Conservation (phyloP, 768 basidiomycete genomes). For the Mycena vitilis region DNA sequence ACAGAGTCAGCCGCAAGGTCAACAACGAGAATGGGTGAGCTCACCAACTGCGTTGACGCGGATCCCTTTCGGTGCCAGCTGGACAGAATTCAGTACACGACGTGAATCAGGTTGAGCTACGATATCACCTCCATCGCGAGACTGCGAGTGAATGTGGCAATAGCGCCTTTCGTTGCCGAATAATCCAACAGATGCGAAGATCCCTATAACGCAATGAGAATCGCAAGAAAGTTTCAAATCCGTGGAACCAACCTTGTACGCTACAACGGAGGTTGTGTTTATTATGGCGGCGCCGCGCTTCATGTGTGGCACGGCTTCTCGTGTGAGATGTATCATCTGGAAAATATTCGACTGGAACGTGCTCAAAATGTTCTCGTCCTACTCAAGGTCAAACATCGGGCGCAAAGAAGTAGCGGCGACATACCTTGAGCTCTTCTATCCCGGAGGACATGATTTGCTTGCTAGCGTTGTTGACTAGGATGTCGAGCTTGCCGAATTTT, state of each 20-base stretch:
- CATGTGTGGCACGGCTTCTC: constrained; percentile 68
- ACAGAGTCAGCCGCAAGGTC: no score
- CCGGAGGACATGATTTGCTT: constrained; percentile 49
- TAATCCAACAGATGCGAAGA: constrained; percentile 54
- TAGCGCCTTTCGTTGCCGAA: constrained; percentile 70
- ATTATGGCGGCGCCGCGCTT: constrained; percentile 69
- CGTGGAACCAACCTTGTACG: constrained; percentile 49
- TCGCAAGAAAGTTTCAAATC: no score
- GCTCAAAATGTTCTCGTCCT: constrained; percentile 62
- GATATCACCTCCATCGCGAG: constrained; percentile 55
- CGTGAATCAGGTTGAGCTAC: not conserved
- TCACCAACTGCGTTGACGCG: constrained; percentile 62
- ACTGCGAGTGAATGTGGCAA: constrained; percentile 66
- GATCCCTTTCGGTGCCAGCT: constrained; percentile 64
- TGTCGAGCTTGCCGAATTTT: constrained; percentile 59
- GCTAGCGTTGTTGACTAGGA: constrained; percentile 71
- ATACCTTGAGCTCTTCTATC: constrained; percentile 18
- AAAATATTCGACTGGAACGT: constrained; percentile 70
- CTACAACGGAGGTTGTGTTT: constrained; percentile 71
- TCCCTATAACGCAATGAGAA: constrained; percentile 14
- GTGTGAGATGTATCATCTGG: constrained; percentile 68
- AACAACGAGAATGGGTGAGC: constrained; percentile 2
- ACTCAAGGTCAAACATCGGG: constrained; percentile 51
- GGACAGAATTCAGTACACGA: not conserved
- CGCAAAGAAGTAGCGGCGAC: constrained; percentile 5